A percentile compares a stretch with the other conserved stretches of the same genome.
phyloP scores from a whole-genome alignment of 805 yeast genomes.

The Barnettozyma salicaria region DNA sequence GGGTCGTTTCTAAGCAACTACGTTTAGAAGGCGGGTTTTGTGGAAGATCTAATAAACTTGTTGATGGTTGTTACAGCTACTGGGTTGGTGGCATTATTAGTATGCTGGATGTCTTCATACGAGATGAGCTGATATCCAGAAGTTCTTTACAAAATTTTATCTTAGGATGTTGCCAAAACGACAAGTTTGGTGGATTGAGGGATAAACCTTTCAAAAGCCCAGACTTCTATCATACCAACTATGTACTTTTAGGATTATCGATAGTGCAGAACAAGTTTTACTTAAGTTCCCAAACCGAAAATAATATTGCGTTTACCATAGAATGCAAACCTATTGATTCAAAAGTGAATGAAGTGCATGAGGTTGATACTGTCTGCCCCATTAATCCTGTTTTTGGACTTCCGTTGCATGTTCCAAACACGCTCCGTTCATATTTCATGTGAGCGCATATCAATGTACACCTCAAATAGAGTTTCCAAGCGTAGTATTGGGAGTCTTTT shows the following conservation, averaged over 20 bases:
- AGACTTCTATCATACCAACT: slow-evolving; percentile 90
- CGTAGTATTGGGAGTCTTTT: too few species aligned
- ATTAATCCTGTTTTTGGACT: slow-evolving; percentile 58
- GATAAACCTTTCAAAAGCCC: slow-evolving; percentile 83
- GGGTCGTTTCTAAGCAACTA: slow-evolving; percentile 71
- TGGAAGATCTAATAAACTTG: slow-evolving; percentile 89
- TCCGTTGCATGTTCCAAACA: slow-evolving; percentile 39
- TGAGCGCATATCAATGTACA: too few species aligned
- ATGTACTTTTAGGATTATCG: slow-evolving; percentile 67
- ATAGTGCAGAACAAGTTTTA: slow-evolving; percentile 19
- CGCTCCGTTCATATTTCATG: slow-evolving; percentile 19
- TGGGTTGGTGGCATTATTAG: slow-evolving; percentile 87
- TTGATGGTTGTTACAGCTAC: slow-evolving; percentile 92
- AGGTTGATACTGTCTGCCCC: slow-evolving; percentile 22
- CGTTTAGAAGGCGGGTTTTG: slow-evolving; percentile 77
- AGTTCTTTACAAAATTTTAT: slow-evolving; percentile 59
- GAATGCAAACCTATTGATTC: slow-evolving; percentile 5
- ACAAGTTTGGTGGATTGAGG: slow-evolving; percentile 60
- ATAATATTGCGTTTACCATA: slow-evolving; percentile 6
- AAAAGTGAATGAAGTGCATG: slow-evolving; percentile 17
- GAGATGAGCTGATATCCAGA: slow-evolving; percentile 41
- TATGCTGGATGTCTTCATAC: slow-evolving; percentile 49
- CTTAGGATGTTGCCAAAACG: slow-evolving; percentile 66
- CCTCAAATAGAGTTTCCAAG: too few species aligned
- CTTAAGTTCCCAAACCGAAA: slow-evolving; percentile 2